Evolutionary conservation across 352 stramenopile genomes (phyloP), one percentile per base, ranked within the genome.

Genomic region (Phytopythium vexans): DNA sequence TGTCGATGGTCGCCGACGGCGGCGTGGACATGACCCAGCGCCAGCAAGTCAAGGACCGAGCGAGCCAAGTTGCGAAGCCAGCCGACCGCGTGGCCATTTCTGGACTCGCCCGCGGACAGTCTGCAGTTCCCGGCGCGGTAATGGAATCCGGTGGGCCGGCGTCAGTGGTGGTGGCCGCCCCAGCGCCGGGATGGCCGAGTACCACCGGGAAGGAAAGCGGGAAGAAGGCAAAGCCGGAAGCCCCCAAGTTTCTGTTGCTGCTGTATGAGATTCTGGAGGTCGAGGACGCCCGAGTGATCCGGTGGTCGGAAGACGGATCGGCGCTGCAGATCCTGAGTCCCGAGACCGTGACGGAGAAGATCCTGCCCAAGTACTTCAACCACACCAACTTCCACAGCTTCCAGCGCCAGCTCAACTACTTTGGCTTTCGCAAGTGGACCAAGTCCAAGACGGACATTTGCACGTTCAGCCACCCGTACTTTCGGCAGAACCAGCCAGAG

Each of bases 281-380:
- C 21, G 86, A 95, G 60, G 81, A 87, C 58, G 69, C 74, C 31
- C 55, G 49, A 40, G 70, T 95, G 42, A 89, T 95, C 56, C 62
- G 67, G 16, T 95, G 83, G 86, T 74, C 86, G 15, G 64, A 86
- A 46, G 88, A 92, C 60, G 64, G 77, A 0, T 61, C 82, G 44
- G 77, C 82, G 33, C 79, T 94, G 55, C 77, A 91, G 56, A 92
- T 94, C 58, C 69, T 92, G 36, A 72, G 79, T 50, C 72, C 79
- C 49, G 61, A 82, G 16, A 79, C 89, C 36, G 63, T 76, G 50
- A 76, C 67, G 45, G 67, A 76, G 50, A 82, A 89, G 63, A 80
- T 98, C 38, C 64, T 98, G 11, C 88, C 92, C 33, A 88, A 90
- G 58, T 98, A 97, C 69, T 98, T 98, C 56, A 97, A 97, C 52